These are phyloP conservation scores for Xylaria longipes DNA, from an alignment of 495 filamentous ascomycete genomes.

Conservation along the genomic window DNA sequence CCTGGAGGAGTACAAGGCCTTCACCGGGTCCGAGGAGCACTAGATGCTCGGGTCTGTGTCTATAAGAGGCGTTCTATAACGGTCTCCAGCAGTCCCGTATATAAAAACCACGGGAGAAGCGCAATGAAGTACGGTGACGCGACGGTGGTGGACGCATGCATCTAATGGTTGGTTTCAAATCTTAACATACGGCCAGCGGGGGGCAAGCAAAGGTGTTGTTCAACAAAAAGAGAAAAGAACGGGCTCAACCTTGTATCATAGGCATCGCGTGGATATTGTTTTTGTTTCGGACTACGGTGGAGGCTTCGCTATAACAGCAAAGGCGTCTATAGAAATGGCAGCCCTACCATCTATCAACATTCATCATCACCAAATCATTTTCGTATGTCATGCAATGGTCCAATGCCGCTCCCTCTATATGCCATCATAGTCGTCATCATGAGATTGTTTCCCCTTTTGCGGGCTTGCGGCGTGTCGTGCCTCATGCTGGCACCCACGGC, in stretches of 20 bases:
- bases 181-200: constrained; percentile 5
- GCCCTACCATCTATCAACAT: constrained; percentile 15
- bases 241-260: constrained; percentile 49
- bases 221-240: constrained; percentile 38
- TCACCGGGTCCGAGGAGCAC: constrained; percentile 54
- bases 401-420: constrained; percentile 20
- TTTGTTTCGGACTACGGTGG: constrained; percentile 1
- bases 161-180: background rate
- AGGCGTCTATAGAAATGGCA: constrained; percentile 33
- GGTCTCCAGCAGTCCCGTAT: background rate
- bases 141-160: background rate
- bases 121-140: background rate
- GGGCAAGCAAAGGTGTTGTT: constrained; percentile 23
- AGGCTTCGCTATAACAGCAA: constrained; percentile 11
- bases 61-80: background rate
- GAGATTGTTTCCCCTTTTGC: background rate
- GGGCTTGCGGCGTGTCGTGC: background rate
- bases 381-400: constrained; percentile 11
- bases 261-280: constrained; percentile 34
- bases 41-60: constrained; percentile 5
- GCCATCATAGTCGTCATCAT: constrained; percentile 24
- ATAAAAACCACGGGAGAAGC: background rate
- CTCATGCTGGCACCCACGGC: constrained; percentile 40
- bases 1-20: constrained; percentile 71
- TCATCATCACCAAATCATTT: constrained; percentile 5